Evolutionary conservation across 345 rosid genomes (phyloP).

Genomic region (Triadica sebifera): DNA sequence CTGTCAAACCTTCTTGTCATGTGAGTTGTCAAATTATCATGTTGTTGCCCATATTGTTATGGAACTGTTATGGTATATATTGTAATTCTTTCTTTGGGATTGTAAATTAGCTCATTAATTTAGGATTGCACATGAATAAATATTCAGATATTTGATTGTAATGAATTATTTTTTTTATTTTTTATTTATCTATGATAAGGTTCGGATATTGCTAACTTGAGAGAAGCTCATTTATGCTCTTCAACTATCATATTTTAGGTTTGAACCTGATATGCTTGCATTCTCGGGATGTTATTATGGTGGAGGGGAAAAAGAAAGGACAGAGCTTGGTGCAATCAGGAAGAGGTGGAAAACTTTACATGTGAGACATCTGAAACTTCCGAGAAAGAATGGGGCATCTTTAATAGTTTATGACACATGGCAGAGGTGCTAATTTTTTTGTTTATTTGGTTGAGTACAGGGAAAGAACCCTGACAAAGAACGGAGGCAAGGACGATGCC

Average conservation of each 20-base stretch:
- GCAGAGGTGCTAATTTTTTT: background rate
- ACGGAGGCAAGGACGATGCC: conserved; percentile 48
- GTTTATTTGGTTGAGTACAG: conserved; percentile 38
- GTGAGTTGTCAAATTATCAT: background rate
- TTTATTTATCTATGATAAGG: background rate
- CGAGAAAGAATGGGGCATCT: background rate
- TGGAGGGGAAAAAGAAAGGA: conserved; percentile 78
- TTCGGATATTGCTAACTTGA: background rate
- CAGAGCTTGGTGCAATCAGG: conserved; percentile 69
- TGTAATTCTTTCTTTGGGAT: background rate
- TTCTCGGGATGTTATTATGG: conserved; percentile 95
- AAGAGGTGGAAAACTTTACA: conserved; percentile 86
- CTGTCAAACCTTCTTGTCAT: background rate
- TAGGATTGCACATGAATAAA: too few relatives aligned
- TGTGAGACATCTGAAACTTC: conserved; percentile 35
- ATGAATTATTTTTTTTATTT: background rate
- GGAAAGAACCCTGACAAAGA: conserved; percentile 71
- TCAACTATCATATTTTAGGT: conserved; percentile 43
- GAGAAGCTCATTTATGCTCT: conserved; percentile 5
- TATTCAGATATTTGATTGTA: background rate
- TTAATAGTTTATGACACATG: background rate
- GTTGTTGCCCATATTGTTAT: background rate
- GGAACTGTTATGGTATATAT: background rate
- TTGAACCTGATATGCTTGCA: conserved; percentile 96
- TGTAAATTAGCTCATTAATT: background rate